Evolutionary conservation across 2,329 filamentous ascomycete genomes (phyloP).

Genomic region (Xylariaceae sp.): DNA sequence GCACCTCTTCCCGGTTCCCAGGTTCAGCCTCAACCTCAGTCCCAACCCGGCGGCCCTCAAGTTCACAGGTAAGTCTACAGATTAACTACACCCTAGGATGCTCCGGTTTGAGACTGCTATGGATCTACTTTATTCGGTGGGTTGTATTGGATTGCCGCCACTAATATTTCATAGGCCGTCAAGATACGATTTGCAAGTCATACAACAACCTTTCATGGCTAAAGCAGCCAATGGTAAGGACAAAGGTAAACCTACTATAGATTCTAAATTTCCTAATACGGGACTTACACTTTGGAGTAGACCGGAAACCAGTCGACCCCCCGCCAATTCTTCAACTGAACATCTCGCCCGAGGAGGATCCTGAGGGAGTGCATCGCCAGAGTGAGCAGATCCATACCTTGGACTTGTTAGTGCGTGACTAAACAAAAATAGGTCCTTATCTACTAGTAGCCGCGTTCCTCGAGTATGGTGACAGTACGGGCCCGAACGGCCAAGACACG

Average conservation of each 20-base stretch:
- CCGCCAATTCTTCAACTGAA: constrained; percentile 80
- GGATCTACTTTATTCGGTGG: neutral
- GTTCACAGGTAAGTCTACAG: constrained; percentile 29
- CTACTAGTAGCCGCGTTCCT: constrained; percentile 37
- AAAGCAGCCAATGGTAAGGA: constrained; percentile 39
- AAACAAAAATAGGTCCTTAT: constrained; percentile 35
- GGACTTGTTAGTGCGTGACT: constrained; percentile 4
- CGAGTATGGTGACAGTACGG: constrained; percentile 44
- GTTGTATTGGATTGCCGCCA: neutral
- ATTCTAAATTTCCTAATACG: neutral
- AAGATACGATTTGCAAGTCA: constrained; percentile 33
- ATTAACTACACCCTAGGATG: neutral
- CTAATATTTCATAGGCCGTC: constrained; percentile 23
- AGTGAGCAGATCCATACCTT: constrained; percentile 51
- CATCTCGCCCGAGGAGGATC: constrained; percentile 49
- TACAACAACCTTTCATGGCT: constrained; percentile 35
- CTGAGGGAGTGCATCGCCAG: constrained; percentile 52
- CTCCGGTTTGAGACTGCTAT: neutral
- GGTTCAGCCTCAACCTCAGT: constrained; percentile 29
- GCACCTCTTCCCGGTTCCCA: constrained; percentile 24
- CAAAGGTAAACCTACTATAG: constrained; percentile 28
- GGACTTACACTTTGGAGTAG: constrained; percentile 43
- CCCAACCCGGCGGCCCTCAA: constrained; percentile 24
- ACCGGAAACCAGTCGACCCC: constrained; percentile 85
- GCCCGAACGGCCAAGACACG: constrained; percentile 43